phyloP scores from a whole-genome alignment of 73 alveolate species.

The Breviolum minutum region DNA sequence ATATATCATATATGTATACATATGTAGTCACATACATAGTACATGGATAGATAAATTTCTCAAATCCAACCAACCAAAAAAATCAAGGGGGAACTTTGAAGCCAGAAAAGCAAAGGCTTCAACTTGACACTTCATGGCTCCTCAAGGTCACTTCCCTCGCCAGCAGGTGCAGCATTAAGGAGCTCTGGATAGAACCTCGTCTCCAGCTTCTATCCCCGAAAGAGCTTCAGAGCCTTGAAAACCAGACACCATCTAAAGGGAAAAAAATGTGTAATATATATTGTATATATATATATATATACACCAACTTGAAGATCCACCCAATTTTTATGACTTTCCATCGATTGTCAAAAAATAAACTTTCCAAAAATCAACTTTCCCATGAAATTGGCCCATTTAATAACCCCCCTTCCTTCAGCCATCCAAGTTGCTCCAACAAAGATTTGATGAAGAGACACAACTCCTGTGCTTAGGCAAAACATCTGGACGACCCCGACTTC shows the following conservation, averaged over 20 bases:
- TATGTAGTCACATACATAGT: not conserved
- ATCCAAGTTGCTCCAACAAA: slow-evolving; percentile 20
- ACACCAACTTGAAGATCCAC: too few species aligned
- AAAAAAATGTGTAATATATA: too few species aligned
- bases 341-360: too few species aligned
- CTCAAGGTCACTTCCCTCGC: slow-evolving; percentile 27
- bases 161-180: not conserved
- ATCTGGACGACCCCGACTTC: not conserved
- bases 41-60: not conserved
- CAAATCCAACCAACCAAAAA: too few species aligned
- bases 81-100: too few species aligned
- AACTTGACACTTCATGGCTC: not conserved
- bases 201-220: not conserved
- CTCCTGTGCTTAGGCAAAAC: not conserved
- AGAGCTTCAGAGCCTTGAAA: too few species aligned
- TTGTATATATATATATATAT: too few species aligned
- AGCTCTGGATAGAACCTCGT: slow-evolving; percentile 47
- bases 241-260: not conserved
- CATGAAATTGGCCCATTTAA: too few species aligned
- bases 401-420: too few species aligned
- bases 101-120: not conserved
- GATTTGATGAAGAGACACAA: slow-evolving; percentile 43
- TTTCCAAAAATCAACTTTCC: too few species aligned
- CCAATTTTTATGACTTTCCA: too few species aligned
- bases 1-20: not conserved